Evolutionary conservation across 2,329 filamentous ascomycete genomes (phyloP).

Genomic region (Paracamarosporium sp.): DNA sequence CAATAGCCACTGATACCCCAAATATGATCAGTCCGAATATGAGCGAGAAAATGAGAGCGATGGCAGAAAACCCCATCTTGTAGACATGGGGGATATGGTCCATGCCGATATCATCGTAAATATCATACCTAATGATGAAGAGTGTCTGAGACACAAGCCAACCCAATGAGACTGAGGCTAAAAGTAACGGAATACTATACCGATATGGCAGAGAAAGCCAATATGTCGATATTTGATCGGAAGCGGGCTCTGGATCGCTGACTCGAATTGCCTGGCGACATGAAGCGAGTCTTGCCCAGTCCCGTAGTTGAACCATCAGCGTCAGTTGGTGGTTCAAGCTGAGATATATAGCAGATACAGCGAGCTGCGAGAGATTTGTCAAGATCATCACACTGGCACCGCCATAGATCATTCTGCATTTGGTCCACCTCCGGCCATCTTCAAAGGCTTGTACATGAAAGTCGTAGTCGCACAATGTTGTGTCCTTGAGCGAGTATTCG

Average conservation of each 20-base stretch:
- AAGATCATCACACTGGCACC: not conserved
- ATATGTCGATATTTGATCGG: conserved; percentile 16
- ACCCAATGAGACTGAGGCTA: conserved; percentile 7
- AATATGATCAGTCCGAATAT: not conserved
- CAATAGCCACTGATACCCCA: not conserved
- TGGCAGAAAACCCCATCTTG: conserved; percentile 8
- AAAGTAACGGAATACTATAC: conserved; percentile 13
- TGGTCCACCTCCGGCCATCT: not conserved
- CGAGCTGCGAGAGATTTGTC: not conserved
- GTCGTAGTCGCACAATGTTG: no score
- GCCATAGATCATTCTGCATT: no score
- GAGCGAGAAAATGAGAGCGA: not conserved
- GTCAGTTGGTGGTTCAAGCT: conserved; percentile 7
- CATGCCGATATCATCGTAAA: not conserved
- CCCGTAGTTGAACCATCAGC: conserved; percentile 10
- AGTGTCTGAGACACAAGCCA: conserved; percentile 15
- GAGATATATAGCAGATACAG: conserved; percentile 5
- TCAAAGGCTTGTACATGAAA: not conserved
- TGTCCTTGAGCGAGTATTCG: no score
- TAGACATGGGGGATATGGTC: not conserved
- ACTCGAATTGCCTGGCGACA: conserved; percentile 11
- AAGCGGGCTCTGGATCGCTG: conserved; percentile 13
- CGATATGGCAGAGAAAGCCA: conserved; percentile 16
- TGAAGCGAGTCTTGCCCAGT: conserved; percentile 14
- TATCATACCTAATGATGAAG: conserved; percentile 6